Evolutionary conservation across 2,329 filamentous ascomycete genomes (phyloP), one percentile per base, ranked within the genome.

Genomic region (Diaporthe batatas): DNA sequence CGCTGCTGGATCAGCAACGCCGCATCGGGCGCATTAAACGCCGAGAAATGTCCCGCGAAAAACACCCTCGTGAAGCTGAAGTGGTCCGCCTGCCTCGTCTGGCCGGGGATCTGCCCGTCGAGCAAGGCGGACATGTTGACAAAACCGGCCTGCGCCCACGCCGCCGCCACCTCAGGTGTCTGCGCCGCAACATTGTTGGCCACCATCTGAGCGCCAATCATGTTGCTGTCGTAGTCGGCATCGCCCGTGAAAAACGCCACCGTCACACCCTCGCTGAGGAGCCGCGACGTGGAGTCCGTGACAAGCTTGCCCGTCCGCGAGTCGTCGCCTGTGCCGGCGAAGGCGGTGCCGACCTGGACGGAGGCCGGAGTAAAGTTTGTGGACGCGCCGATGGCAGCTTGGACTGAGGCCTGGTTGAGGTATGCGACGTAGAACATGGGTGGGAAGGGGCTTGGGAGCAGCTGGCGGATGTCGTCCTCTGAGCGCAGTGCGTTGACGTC

Each of bases 31-130:
- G 87, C 85, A 73, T 85, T 85, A 42, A 81, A 85, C 0, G 85
- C 84, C 2, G 85, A 84, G 75, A 87, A 83, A 75, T 90, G 88
- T 0, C 89, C 88, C 8, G 88, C 84, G 74, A 89, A 83, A 75
- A 87, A 89, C 21, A 90, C 84, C 0, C 89, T 83, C 18, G 85
- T 85, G 78, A 90, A 90, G 5, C 86, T 88, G 67, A 90, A 85
- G 73, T 92, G 92, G 6, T 91, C 91, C 75, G 87, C 90, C 78
- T 93, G 91, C 1, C 91, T 86, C 0, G 92, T 91, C 64, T 88
- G 86, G 14, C 91, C 92, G 34, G 86, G 91, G 5, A 75, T n/a
- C 5, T 85, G 82, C 2, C 82, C 83, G 76, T 92, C 90, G 8
- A 91, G 88, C 25, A 88, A 82, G 70, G 94, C 86, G 6, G 90